Evolutionary conservation across 805 yeast genomes (phyloP), one percentile per base, ranked within the genome.

Genomic region (Saccharomyces kudriavzevii): DNA sequence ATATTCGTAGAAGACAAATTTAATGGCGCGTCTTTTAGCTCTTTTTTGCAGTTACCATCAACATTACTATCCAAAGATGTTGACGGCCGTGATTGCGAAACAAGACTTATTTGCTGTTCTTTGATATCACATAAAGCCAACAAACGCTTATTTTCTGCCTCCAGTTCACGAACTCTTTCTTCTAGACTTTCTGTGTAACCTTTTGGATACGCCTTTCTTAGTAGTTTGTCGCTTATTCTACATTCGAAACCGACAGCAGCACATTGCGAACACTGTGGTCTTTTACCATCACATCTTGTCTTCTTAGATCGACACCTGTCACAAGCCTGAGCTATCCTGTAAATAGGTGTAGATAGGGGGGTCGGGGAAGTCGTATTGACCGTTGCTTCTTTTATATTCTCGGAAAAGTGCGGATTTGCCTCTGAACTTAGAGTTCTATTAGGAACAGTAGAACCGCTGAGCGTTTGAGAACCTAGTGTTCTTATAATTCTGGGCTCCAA

Each of bases 121-220:
- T 66, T 66, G 50, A 66, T 55, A 49, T 66, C 68, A 49, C 65
- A 61, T 24, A 67, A 47, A 4, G 87, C 86, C 31, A 79, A 75
- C 27, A 90, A 69, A 62, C 86, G 78, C 58, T 82, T 80, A 66
- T 88, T 89, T 62, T 89, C 96, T 2, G 85, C 80, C 67, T 89
- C 96, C 24, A 91, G 74, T 64, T 86, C 94, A 49, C 96, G 75
- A n/a, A 90, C 84, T 50, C 96, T 74, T 63, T 89, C 95, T 66
- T 90, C 97, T 52, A 90, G 69, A 2, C 90, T 84, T 70, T 90
- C 97, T 0, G 97, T 90, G 63, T 90, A 90, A 0, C 97, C 97
- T 65, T 95, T 77, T 0, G 97, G 97, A 63, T 85, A 90, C 0
- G 96, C 92, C 57, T 91, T 75, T 54, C 97, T 77, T 0, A 91